A percentile compares a stretch with the other conserved stretches of the same genome.
phyloP scores from a whole-genome alignment of 768 basidiomycete genomes.

The Tylopilus sp. region DNA sequence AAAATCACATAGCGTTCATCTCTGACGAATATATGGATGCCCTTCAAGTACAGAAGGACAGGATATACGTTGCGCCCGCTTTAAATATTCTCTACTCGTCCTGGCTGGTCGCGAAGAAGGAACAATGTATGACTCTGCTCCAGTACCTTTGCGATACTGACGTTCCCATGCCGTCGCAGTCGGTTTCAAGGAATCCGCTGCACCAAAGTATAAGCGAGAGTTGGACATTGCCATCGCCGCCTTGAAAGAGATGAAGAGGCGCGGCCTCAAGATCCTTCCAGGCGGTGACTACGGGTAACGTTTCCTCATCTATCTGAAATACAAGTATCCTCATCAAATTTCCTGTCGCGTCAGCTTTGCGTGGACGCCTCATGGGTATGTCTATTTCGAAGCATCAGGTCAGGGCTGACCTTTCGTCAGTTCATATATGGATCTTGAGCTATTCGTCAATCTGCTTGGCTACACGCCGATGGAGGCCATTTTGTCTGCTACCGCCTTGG shows the following conservation, averaged over 20 bases:
- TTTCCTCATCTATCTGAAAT: not conserved
- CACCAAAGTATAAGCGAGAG: conserved; percentile 28
- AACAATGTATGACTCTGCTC: conserved; percentile 18
- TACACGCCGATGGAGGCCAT: conserved; percentile 38
- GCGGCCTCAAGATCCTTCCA: conserved; percentile 35
- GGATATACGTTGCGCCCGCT: conserved; percentile 33
- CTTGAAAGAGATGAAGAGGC: conserved; percentile 35
- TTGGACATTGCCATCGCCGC: conserved; percentile 32
- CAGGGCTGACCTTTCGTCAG: conserved; percentile 11
- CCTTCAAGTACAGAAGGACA: conserved; percentile 34
- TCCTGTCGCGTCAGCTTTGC: conserved; percentile 15
- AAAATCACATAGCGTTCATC: conserved; percentile 30
- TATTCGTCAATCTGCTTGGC: conserved; percentile 34
- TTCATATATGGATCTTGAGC: conserved; percentile 36
- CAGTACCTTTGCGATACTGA: not conserved
- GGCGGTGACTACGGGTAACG: conserved; percentile 37
- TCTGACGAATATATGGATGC: conserved; percentile 36
- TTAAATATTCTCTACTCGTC: conserved; percentile 30
- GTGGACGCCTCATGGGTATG: conserved; percentile 34
- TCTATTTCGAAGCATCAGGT: not conserved
- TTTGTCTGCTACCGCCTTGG: conserved; percentile 33
- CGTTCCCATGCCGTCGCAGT: conserved; percentile 3
- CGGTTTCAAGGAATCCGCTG: conserved; percentile 18
- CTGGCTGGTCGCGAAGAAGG: conserved; percentile 24
- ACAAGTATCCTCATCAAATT: not conserved